A percentile compares a stretch with the other conserved stretches of the same genome.
phyloP scores from a whole-genome alignment of 2,329 filamentous ascomycete species.

The Aspergillus sp. region DNA sequence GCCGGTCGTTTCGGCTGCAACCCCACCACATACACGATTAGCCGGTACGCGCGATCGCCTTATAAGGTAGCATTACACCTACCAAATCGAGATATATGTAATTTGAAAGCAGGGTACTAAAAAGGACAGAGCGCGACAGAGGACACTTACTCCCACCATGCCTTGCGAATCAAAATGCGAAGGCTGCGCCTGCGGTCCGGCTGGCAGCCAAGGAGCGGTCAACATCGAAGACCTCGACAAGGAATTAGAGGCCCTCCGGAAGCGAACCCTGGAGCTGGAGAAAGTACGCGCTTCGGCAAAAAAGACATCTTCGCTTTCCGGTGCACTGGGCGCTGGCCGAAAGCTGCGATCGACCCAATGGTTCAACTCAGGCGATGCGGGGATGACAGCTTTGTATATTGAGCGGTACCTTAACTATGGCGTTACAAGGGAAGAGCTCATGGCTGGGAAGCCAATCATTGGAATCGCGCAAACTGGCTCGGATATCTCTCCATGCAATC shows the following conservation, averaged over 20 bases:
- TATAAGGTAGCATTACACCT: constrained; percentile 6
- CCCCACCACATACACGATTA: neutral
- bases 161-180: constrained; percentile 27
- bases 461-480: constrained; percentile 55
- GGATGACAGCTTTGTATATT: constrained; percentile 50
- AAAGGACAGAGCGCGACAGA: neutral
- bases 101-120: neutral
- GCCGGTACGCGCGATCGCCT: neutral
- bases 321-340: constrained; percentile 13
- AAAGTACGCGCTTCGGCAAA: constrained; percentile 31
- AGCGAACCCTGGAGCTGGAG: constrained; percentile 39
- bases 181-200: constrained; percentile 33
- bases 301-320: constrained; percentile 5
- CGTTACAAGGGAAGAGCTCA: constrained; percentile 50
- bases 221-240: constrained; percentile 44
- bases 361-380: constrained; percentile 47
- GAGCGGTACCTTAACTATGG: constrained; percentile 54
- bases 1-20: constrained; percentile 13
- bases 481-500: constrained; percentile 52
- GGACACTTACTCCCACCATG: constrained; percentile 8
- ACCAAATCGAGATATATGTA: neutral
- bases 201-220: constrained; percentile 19
- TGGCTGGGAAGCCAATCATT: constrained; percentile 52
- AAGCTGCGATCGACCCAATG: constrained; percentile 45
- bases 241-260: constrained; percentile 39